Evolutionary conservation across 2,329 filamentous ascomycete genomes (phyloP), one percentile per base, ranked within the genome.

Genomic region (Scedosporium boydii): DNA sequence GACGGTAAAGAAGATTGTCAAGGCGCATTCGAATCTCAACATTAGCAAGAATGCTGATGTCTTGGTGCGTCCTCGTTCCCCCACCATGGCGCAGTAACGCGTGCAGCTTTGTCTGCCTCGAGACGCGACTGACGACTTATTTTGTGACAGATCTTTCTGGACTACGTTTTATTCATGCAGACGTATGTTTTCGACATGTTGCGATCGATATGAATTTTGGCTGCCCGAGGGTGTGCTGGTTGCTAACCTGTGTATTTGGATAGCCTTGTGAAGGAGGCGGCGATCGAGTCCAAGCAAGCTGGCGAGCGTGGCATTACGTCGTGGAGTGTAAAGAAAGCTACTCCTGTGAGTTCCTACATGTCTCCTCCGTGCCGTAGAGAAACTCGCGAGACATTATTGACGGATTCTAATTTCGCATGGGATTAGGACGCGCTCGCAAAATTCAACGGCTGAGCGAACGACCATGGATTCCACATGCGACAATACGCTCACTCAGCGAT

Each of bases 1-100:
- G 18, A 95, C 90, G 0, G 81, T 96, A 68, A 95, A 92, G 75
- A 93, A 92, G 74, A 93, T 96, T 64, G 82, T 96, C 70, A 96
- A 96, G 76, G 91, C 91, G 18, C 91, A 96, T 74, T 89, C 91
- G 7, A 88, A 90, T 66, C 86, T 87, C 71, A 88, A 83, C 66
- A 75, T 96, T 66, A 91, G 87, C 78, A 95, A 91, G 75, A 93
- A 95, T 74, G 89, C 87, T 34, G 93, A 96, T 75, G 86, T 96
- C 63, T 80, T 93, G 76, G 91, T 96, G 34, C 16, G 55, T 23
- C 21, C 5, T 18, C 12, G 12, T 34, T 29, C 16, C 16, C 12
- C 14, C 14, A 53, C 51, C 10, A 10, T 16, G 4, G 2, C 18
- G 16, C 6, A 14, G n/a, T 9, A 14, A 57, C 53, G 23, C 16